Evolutionary conservation across 495 filamentous ascomycete genomes (phyloP).

Genomic region (Poronia punctata): DNA sequence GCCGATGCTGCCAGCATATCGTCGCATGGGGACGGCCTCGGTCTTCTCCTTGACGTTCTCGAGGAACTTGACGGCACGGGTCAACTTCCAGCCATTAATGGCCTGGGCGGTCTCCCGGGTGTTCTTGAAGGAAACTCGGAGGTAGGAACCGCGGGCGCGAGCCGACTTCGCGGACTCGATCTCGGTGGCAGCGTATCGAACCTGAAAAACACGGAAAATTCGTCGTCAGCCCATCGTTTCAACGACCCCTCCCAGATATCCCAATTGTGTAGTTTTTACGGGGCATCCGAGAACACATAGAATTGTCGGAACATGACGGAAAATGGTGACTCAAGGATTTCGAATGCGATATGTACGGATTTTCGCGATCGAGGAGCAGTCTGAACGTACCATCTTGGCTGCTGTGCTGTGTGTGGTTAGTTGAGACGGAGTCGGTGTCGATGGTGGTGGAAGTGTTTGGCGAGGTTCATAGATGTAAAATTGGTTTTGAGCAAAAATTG

Average conservation of each 20-base stretch:
- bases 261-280: neutral
- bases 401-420: constrained; percentile 24
- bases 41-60: constrained; percentile 92
- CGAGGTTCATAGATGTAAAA: constrained; percentile 20
- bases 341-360: constrained; percentile 1
- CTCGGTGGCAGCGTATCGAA: constrained; percentile 93
- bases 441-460: constrained; percentile 24
- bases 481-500: constrained; percentile 31
- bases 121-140: constrained; percentile 99
- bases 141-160: constrained; percentile 94
- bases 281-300: neutral
- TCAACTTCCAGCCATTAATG: constrained; percentile 98
- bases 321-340: constrained; percentile 3
- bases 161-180: constrained; percentile 88
- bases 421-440: constrained; percentile 26
- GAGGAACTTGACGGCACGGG: constrained; percentile 88
- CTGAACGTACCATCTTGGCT: constrained; percentile 26
- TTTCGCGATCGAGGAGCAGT: constrained; percentile 3
- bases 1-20: constrained; percentile 90
- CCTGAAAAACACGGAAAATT: constrained; percentile 42
- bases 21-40: constrained; percentile 94
- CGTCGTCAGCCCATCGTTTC: constrained; percentile 7
- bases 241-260: neutral
- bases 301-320: constrained; percentile 1
- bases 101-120: constrained; percentile 98